Base-by-base conservation (phyloP, 148 eudicot species). In the Heliamphora exappendiculata region DNA sequence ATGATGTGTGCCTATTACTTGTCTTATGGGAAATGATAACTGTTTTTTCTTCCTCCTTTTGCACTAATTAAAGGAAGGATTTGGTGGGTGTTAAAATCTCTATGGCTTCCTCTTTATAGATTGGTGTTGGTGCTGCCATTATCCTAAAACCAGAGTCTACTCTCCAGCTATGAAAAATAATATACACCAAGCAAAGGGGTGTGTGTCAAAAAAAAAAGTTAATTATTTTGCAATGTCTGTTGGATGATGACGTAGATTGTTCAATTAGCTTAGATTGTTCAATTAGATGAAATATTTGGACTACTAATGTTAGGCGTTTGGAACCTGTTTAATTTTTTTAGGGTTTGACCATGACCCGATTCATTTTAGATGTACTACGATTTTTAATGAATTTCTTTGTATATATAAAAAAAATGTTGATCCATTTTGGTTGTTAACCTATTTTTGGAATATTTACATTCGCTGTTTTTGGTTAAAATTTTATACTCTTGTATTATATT, bases 71-170 rank as follows among this genome's bases (percentile, higher is more conserved):
- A n/a, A n/a, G n/a, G n/a, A 3, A 42, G 51, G 31, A 42, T 44
- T 5, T 42, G 71, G 70, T 11, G 50, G 71, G 33, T 24, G 31
- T 41, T 12, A 42, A 22, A n/a, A 13, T 66, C 47, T 66, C 11
- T 20, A n/a, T 42, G 47, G 26, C 70, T 66, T 66, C 70, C 37
- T 66, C 45, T 66, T 66, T 66, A 66, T 47, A 66, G 41, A 20
- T 64, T 34, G 34, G 42, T 19, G 42, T 64, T 62, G 29, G 36
- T n/a, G n/a, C n/a, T n/a, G n/a, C n/a, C n/a, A n/a, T n/a, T n/a
- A n/a, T n/a, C n/a, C n/a, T n/a, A n/a, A n/a, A 58, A 8, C 33
- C 11, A 26, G 28, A 22, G 33, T 58, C 66, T 60, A 37, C 66
- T 60, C 4, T 28, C n/a, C 36, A 60, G 65, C 20, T 29, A 60